These are phyloP conservation scores for Clohesyomyces aquaticus DNA, from an alignment of 495 filamentous ascomycete species.

Conservation along the genomic window DNA sequence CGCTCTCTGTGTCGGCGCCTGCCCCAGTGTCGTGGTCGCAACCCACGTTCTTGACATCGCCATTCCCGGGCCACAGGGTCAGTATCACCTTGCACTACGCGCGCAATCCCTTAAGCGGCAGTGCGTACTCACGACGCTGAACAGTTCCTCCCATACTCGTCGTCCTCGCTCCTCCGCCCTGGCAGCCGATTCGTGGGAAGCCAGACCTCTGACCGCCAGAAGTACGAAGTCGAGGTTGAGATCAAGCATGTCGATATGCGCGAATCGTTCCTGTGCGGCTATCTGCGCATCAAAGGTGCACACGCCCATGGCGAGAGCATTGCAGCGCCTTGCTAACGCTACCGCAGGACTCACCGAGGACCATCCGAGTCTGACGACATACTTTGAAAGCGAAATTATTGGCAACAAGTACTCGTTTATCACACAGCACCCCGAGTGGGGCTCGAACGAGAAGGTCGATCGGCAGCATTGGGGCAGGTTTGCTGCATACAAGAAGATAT, in stretches of 20 bases:
- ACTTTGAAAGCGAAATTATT: slow-evolving; percentile 98
- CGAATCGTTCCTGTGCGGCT: slow-evolving; percentile 94
- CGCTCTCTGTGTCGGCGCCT: slow-evolving; percentile 25
- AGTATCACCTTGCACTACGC: slow-evolving; percentile 14
- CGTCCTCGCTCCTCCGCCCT: slow-evolving; percentile 83
- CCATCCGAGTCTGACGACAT: slow-evolving; percentile 94
- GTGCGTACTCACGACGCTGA: slow-evolving; percentile 17
- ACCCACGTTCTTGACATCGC: slow-evolving; percentile 23
- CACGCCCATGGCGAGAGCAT: slow-evolving; percentile 12
- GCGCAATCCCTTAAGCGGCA: background rate
- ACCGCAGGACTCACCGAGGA: slow-evolving; percentile 86
- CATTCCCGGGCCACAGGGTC: slow-evolving; percentile 37
- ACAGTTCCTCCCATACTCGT: slow-evolving; percentile 62
- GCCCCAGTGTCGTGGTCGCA: slow-evolving; percentile 28
- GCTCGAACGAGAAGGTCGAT: slow-evolving; percentile 89
- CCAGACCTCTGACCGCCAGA: slow-evolving; percentile 86
- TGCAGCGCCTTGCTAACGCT: slow-evolving; percentile 33
- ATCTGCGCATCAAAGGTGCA: slow-evolving; percentile 92
- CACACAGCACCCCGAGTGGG: slow-evolving; percentile 89
- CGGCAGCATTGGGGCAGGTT: slow-evolving; percentile 93
- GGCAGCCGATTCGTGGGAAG: slow-evolving; percentile 89
- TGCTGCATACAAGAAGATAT: slow-evolving; percentile 78
- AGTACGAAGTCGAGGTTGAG: slow-evolving; percentile 94
- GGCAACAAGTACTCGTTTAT: slow-evolving; percentile 91
- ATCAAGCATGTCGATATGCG: slow-evolving; percentile 95